These are phyloP conservation scores for Fusarium chlamydosporum DNA, from an alignment of 2,329 filamentous ascomycete species.

Conservation along the genomic window DNA sequence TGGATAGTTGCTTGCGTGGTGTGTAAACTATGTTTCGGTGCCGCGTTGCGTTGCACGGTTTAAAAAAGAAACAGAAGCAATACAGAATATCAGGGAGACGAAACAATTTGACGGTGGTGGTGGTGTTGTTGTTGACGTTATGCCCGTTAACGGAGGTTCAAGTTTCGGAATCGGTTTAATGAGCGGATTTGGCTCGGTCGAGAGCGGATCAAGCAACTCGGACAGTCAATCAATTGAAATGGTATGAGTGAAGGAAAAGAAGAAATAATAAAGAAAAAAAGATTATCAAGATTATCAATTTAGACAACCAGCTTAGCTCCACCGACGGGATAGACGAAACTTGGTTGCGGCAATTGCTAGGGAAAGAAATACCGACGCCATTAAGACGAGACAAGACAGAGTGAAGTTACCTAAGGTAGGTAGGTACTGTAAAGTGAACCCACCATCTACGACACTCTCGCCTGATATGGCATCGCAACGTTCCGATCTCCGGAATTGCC, in stretches of 20 bases:
- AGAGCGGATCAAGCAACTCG: slow-evolving; percentile 15
- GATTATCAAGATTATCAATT: slow-evolving; percentile 43
- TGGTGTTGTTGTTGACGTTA: slow-evolving; percentile 30
- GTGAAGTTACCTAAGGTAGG: background rate
- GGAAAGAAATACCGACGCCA: slow-evolving; percentile 26
- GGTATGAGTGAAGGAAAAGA: background rate
- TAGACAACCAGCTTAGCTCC: slow-evolving; percentile 22
- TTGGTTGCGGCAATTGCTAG: slow-evolving; percentile 44
- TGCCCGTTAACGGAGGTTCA: slow-evolving; percentile 49
- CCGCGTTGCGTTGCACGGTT: background rate
- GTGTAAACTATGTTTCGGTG: slow-evolving; percentile 1
- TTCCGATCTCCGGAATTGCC: slow-evolving; percentile 48
- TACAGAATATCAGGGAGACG: background rate
- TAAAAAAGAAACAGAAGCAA: background rate
- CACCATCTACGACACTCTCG: slow-evolving; percentile 42
- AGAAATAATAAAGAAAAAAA: slow-evolving; percentile 8
- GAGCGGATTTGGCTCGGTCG: slow-evolving; percentile 46
- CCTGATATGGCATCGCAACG: slow-evolving; percentile 40
- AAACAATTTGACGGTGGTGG: slow-evolving; percentile 9
- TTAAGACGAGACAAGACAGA: slow-evolving; percentile 9
- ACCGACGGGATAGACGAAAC: slow-evolving; percentile 26
- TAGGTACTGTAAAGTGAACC: slow-evolving; percentile 32
- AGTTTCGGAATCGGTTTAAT: slow-evolving; percentile 39
- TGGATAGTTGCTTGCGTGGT: slow-evolving; percentile 19
- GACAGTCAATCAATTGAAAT: background rate